Conservation (phyloP, 495 filamentous ascomycete species). For the Penicillium dipodomyicola region DNA sequence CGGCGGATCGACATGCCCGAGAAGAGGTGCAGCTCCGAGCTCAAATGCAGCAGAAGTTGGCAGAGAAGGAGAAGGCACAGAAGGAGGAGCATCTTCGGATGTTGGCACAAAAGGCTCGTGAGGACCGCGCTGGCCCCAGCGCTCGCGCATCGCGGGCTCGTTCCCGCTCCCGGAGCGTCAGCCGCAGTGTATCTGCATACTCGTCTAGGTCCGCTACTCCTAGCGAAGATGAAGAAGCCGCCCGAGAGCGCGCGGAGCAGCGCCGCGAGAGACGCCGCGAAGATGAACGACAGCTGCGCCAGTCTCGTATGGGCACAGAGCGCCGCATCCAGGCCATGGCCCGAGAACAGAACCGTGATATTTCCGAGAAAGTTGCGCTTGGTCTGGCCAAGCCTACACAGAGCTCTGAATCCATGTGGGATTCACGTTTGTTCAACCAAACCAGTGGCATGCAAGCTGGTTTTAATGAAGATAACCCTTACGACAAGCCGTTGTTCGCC, state of each 20-base stretch:
- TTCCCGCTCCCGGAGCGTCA: constrained; percentile 47
- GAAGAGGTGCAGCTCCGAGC: constrained; percentile 93
- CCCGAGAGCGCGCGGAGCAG: constrained; percentile 69
- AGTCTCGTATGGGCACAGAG: constrained; percentile 94
- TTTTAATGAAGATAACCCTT: constrained; percentile 96
- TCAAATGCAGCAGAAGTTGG: constrained; percentile 92
- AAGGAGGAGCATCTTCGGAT: constrained; percentile 91
- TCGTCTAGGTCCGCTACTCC: constrained; percentile 54
- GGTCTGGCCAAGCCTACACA: constrained; percentile 93
- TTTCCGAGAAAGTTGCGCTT: constrained; percentile 94
- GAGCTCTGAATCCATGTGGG: constrained; percentile 89
- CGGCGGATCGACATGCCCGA: constrained; percentile 89
- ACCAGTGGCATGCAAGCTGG: constrained; percentile 81
- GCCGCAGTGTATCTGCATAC: constrained; percentile 55
- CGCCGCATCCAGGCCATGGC: constrained; percentile 86
- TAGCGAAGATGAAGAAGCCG: constrained; percentile 65
- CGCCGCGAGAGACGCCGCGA: constrained; percentile 77
- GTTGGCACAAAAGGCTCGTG: constrained; percentile 87
- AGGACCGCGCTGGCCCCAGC: constrained; percentile 61
- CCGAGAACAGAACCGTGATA: constrained; percentile 93
- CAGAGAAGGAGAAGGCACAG: constrained; percentile 91
- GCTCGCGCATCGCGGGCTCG: constrained; percentile 50
- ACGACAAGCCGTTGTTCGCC: constrained; percentile 96
- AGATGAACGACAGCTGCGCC: constrained; percentile 83
- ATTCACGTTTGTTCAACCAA: constrained; percentile 94